Conservation (phyloP, 2,329 filamentous ascomycete species). For the Ustilaginoidea virens region DNA sequence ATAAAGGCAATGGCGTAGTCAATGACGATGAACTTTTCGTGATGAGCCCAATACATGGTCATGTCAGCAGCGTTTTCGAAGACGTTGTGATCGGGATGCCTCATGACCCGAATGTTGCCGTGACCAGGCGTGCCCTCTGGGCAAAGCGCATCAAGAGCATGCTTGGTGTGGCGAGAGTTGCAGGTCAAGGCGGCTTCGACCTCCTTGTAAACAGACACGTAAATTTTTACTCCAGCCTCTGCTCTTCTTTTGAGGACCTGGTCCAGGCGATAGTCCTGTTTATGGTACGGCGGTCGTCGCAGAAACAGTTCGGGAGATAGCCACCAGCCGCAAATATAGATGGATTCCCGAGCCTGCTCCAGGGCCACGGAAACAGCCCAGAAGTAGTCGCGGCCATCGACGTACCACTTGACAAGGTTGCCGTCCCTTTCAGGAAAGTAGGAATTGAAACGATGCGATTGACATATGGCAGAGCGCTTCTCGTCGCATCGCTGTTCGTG, state of each 20-base stretch:
- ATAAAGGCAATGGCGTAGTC: conserved; percentile 88
- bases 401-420: conserved; percentile 92
- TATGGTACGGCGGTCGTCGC: conserved; percentile 64
- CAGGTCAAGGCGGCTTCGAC: conserved; percentile 70
- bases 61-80: conserved; percentile 89
- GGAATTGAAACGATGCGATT: conserved; percentile 71
- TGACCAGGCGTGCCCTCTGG: conserved; percentile 67
- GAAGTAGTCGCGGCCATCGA: conserved; percentile 89
- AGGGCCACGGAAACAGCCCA: conserved; percentile 83
- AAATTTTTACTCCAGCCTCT: conserved; percentile 89
- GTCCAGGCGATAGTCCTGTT: conserved; percentile 80
- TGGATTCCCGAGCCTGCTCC: conserved; percentile 80
- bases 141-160: conserved; percentile 64
- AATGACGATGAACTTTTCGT: conserved; percentile 94
- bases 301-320: conserved; percentile 78
- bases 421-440: conserved; percentile 78
- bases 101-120: conserved; percentile 78
- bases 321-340: conserved; percentile 98
- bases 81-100: conserved; percentile 90
- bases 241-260: conserved; percentile 75
- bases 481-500: conserved; percentile 74
- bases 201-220: conserved; percentile 84
- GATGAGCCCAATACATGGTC: conserved; percentile 96
- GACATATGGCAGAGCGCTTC: conserved; percentile 57
- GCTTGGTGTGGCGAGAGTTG: conserved; percentile 86